Evolutionary conservation across 768 basidiomycete species (phyloP), one percentile per base, ranked within the genome.

Genomic region (Serendipita sp.): DNA sequence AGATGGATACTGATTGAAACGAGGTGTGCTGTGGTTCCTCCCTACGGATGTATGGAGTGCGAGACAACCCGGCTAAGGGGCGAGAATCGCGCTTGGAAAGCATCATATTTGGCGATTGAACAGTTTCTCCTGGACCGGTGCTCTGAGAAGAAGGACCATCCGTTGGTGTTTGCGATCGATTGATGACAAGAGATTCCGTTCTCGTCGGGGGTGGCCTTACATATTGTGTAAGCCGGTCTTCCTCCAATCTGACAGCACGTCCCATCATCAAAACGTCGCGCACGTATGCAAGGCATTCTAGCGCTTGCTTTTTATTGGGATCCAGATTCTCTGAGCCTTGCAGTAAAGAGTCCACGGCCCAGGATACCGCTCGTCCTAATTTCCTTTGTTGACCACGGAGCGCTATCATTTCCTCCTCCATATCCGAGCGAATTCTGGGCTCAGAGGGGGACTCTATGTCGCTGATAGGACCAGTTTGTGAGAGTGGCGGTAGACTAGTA

Each of bases 281-380:
- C 65, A 90, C 84, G 73, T 91, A 88, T 10, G 86, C 78, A 45
- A 92, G 75, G 10, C 85, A 84, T 70, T 89, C 87, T 58, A 92
- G 71, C 0, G 90, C 86, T 71, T 89, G 86, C 24, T 74, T 74
- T 65, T 75, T 79, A 67, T 72, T 72, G 44, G 76, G 75, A 69
- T 77, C 79, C 66, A 80, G 79, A n/a, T 67, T 71, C 60, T 72
- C 74, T 67, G 85, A 83, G 44, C 45, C 51, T 67, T 81, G 82
- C 28, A 86, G 72, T 3, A 92, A 76, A 1, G 82, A 76, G 69
- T 88, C 86, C 24, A 91, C 81, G 47, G 88, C 83, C 86, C 88
- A 88, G 15, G 79, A 76, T 5, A 92, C 75, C 2, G 88, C 81
- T 58, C 87, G 79, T 10, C 86, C 88, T 1, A 92, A 77, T 65